These are phyloP conservation scores for Pichia eremophila DNA, from an alignment of 805 yeast species.

Conservation along the genomic window DNA sequence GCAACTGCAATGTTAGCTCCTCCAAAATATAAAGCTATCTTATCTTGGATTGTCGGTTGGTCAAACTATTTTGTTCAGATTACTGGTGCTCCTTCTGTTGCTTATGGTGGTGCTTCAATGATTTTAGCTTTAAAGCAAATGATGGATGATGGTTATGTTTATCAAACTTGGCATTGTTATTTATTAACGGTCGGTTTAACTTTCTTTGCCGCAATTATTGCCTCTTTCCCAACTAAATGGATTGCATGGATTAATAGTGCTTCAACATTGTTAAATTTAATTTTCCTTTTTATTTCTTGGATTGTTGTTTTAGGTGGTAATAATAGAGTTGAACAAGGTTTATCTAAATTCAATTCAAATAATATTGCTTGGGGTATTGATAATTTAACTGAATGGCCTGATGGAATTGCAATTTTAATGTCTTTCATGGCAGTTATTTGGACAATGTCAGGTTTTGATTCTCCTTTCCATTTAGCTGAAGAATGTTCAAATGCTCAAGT, in stretches of 20 bases:
- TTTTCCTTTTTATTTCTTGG: constrained; percentile 42
- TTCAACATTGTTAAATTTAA: constrained; percentile 41
- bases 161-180: constrained; percentile 41
- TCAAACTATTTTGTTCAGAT: constrained; percentile 57
- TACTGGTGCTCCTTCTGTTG: constrained; percentile 54
- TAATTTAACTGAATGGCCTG: constrained; percentile 56
- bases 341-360: constrained; percentile 41
- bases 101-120: constrained; percentile 47
- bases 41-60: constrained; percentile 59
- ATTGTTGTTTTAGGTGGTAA: constrained; percentile 46
- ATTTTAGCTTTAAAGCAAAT: constrained; percentile 41
- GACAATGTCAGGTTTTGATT: constrained; percentile 71
- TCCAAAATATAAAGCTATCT: constrained; percentile 39
- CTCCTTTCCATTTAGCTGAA: constrained; percentile 69
- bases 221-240: constrained; percentile 46
- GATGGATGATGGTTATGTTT: constrained; percentile 30
- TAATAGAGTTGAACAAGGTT: constrained; percentile 28
- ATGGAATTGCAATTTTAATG: constrained; percentile 48
- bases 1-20: constrained; percentile 59
- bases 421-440: constrained; percentile 54
- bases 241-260: constrained; percentile 41
- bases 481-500: constrained; percentile 55
- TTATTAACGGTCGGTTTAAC: constrained; percentile 45
- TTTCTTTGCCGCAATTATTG: constrained; percentile 35
- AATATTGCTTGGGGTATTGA: constrained; percentile 43